Conservation (phyloP, 768 basidiomycete genomes). For the Pisolithus orientalis region DNA sequence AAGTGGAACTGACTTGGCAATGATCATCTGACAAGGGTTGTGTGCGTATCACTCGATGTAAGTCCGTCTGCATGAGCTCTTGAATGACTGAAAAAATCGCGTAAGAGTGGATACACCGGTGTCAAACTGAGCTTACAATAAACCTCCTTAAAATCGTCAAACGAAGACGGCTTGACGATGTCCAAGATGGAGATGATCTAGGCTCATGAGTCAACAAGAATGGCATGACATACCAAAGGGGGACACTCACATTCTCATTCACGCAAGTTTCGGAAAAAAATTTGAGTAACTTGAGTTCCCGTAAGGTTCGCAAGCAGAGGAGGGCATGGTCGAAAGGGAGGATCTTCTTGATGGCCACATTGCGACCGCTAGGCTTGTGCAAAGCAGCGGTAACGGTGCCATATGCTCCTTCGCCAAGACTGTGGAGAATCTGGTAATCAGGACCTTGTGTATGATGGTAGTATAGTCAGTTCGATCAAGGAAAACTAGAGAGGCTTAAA, state of each 20-base stretch:
- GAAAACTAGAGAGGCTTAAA: neutral
- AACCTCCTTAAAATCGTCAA: constrained; percentile 81
- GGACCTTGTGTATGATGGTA: constrained; percentile 38
- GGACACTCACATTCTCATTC: constrained; percentile 60
- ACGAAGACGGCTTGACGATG: constrained; percentile 73
- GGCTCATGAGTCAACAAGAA: neutral
- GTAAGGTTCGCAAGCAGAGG: constrained; percentile 82
- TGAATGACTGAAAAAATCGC: constrained; percentile 52
- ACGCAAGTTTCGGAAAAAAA: constrained; percentile 77
- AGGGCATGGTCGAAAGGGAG: constrained; percentile 91
- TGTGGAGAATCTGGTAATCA: constrained; percentile 67
- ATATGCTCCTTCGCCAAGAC: constrained; percentile 83
- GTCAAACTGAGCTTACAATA: constrained; percentile 47
- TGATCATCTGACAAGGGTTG: constrained; percentile 90
- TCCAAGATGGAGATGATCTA: constrained; percentile 92
- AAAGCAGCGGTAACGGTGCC: constrained; percentile 87
- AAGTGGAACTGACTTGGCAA: constrained; percentile 46
- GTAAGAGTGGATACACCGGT: neutral
- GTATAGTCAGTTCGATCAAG: neutral
- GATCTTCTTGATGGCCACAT: constrained; percentile 95
- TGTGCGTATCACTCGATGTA: constrained; percentile 88
- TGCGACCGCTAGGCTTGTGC: constrained; percentile 72
- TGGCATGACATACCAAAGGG: too few species aligned
- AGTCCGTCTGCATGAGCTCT: constrained; percentile 85
- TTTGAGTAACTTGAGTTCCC: constrained; percentile 86